These are phyloP conservation scores for Neurospora sp. DNA, from an alignment of 495 filamentous ascomycete species.

Conservation along the genomic window DNA sequence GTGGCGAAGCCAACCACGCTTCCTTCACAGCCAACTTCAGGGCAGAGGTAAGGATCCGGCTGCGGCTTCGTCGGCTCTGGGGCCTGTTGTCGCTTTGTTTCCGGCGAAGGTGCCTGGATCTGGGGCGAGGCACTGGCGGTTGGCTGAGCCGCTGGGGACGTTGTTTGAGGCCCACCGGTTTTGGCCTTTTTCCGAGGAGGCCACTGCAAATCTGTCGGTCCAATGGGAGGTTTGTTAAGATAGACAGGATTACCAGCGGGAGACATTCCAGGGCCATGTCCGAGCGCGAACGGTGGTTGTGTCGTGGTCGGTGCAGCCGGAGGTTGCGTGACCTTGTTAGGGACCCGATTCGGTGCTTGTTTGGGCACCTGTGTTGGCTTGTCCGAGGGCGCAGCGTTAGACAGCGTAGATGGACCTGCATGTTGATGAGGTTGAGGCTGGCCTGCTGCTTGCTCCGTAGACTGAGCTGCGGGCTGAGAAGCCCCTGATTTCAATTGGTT, in stretches of 20 bases:
- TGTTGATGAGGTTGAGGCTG: conserved; percentile 21
- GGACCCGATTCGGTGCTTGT: conserved; percentile 36
- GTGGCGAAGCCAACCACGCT: conserved; percentile 40
- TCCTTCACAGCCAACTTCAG: conserved; percentile 36
- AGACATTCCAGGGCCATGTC: conserved; percentile 50
- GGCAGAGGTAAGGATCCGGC: conserved; percentile 32
- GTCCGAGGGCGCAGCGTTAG: conserved; percentile 60
- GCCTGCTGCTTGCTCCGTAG: conserved; percentile 6
- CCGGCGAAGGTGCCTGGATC: conserved; percentile 35
- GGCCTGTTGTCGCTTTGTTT: conserved; percentile 33
- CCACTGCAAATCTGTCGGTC: conserved; percentile 40
- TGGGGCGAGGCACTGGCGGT: conserved; percentile 37
- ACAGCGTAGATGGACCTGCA: conserved; percentile 23
- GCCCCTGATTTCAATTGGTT: conserved; percentile 9
- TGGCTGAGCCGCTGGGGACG: conserved; percentile 16
- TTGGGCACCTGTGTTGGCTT: conserved; percentile 49
- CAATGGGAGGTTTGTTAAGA: conserved; percentile 32
- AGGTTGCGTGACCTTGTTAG: conserved; percentile 36
- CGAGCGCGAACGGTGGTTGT: conserved; percentile 55
- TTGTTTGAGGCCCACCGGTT: conserved; percentile 21
- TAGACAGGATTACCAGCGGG: conserved; percentile 61
- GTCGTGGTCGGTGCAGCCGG: conserved; percentile 54
- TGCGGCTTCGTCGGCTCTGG: conserved; percentile 22
- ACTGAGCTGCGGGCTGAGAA: conserved; percentile 8
- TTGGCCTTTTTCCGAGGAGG: conserved; percentile 46